Base-by-base conservation (phyloP, 2,329 filamentous ascomycete species). In the Colletotrichum sp. region DNA sequence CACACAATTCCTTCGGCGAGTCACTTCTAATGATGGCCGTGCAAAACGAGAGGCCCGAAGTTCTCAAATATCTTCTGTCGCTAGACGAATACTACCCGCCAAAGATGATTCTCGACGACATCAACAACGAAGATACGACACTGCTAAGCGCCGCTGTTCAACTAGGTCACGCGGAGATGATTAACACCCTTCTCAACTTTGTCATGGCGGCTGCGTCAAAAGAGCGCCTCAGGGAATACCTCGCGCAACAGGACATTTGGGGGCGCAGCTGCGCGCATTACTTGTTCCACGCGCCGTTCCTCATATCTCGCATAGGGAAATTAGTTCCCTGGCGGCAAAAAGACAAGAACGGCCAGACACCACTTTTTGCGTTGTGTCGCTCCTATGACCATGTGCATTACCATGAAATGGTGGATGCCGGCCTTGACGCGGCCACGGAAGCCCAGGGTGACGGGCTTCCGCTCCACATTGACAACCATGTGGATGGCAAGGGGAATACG, bases 291-390 rank as follows among this genome's bases (percentile, higher is more conserved):
- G 93, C 95, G 11, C 97, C 97, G 3, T 89, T 91, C 69, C 88
- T 99, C 25, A 97, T 99, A 79, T 87, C 88, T 60, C 90, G 91
- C 71, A 93, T 98, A 76, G 96, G 96, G 3, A 89, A 90, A 75
- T 86, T 96, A 78, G 88, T 99, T 69, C 94, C 95, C 11, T 99
- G 97, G 97, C 91, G 92, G 74, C 92, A 98, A 83, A 95, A 94
- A 79, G 97, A 99, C 84, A 98, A 96, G 83, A 98, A 98, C 82
- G 97, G 97, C 0, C 97, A 98, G 84, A 99, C 98, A n/a, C 98
- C 97, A 3, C 87, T 99, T 11, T 98, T 99, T 83, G 97, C 97
- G 3, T 88, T 98, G 1, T 98, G 96, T 83, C 92, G 97, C 79
- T 98, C 96, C 0, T 99, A 99, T 81, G 97, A 99, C 82, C 96